Percentiles rank a stretch among this genome's conserved stretches.
Conservation (phyloP, 768 basidiomycete genomes). For the Lentinula sp. region DNA sequence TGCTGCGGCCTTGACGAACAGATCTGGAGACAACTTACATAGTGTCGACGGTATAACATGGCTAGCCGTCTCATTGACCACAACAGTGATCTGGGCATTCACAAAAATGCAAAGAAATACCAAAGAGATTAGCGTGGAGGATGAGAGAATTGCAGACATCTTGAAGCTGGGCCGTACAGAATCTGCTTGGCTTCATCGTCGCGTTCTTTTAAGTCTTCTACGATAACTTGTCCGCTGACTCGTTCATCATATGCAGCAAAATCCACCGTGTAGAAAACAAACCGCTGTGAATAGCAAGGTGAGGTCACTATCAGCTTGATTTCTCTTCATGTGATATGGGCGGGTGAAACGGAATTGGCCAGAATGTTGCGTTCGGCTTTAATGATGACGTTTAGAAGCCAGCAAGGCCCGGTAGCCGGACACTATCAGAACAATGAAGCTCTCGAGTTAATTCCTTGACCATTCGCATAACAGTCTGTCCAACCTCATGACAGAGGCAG, state of each 20-base stretch:
- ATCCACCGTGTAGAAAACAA: background rate
- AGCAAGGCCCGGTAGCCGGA: background rate
- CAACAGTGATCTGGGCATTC: constrained; percentile 23
- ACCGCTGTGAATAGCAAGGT: background rate
- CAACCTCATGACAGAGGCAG: too few species aligned
- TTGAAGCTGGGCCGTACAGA: constrained; percentile 1
- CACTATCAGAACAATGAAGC: background rate
- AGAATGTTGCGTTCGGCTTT: background rate
- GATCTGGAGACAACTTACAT: constrained; percentile 28
- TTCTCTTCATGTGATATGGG: background rate
- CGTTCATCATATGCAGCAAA: background rate
- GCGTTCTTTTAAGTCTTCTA: background rate
- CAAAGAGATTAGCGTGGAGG: background rate
- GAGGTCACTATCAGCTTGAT: background rate
- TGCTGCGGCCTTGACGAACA: background rate
- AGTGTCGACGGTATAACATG: constrained; percentile 47
- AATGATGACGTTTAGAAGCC: background rate
- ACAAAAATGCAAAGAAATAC: background rate
- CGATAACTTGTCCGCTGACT: background rate
- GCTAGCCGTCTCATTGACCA: constrained; percentile 38
- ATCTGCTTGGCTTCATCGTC: background rate
- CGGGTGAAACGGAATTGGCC: background rate
- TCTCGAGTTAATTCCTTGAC: too few species aligned
- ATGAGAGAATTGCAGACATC: background rate
- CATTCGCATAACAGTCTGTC: background rate